phyloP scores from a whole-genome alignment of 768 basidiomycete species.

The Boletus eberwhitei region DNA sequence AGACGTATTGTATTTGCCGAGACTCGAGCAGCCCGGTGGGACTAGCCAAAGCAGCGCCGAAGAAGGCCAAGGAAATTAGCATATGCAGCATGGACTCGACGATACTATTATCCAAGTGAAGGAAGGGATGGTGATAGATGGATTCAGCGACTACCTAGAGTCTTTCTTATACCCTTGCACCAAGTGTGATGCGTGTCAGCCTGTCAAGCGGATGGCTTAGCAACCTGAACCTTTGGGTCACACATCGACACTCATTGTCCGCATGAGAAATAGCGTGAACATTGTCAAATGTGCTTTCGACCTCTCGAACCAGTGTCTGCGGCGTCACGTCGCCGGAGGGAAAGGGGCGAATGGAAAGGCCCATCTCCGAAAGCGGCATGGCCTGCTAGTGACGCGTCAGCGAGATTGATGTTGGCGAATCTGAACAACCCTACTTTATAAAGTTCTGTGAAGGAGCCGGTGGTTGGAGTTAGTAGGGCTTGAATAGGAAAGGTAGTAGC shows the following conservation, averaged over 20 bases:
- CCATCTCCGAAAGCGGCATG: no score
- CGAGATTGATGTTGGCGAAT: no score
- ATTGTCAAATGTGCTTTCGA: background rate
- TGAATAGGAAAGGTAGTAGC: no score
- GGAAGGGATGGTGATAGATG: no score
- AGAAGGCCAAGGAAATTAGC: background rate
- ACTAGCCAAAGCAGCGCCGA: constrained; percentile 4
- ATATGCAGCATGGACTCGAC: background rate
- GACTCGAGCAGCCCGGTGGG: constrained; percentile 3
- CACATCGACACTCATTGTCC: background rate
- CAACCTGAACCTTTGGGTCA: background rate
- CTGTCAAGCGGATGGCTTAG: no score
- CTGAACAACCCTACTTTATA: no score
- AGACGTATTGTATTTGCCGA: constrained; percentile 6
- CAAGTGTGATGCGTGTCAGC: no score
- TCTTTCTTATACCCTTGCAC: background rate
- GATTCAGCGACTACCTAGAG: background rate
- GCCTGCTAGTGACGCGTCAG: no score
- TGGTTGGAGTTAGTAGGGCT: no score
- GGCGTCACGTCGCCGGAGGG: background rate
- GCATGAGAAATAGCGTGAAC: background rate
- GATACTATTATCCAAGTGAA: background rate
- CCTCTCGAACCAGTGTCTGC: background rate
- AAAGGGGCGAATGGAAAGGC: no score
- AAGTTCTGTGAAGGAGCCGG: no score